Percentiles rank a stretch among this genome's conserved stretches.
Conservation (phyloP, 2,329 filamentous ascomycete genomes). For the Fusarium sp. region DNA sequence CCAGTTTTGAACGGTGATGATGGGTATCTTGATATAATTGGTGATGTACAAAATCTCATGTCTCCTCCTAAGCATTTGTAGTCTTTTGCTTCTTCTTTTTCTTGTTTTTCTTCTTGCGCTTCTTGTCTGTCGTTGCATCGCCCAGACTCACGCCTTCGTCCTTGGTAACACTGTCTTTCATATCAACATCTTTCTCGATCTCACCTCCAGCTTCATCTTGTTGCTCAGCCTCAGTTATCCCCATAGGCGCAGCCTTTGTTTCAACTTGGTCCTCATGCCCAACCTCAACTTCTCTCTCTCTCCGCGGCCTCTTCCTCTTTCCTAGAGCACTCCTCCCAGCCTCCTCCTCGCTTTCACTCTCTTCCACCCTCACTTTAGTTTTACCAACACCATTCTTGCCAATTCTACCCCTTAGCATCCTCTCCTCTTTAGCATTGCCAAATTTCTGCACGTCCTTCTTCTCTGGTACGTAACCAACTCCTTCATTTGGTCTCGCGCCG, state of each 20-base stretch:
- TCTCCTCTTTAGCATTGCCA: conserved; percentile 48
- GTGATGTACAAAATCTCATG: not conserved
- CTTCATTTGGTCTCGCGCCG: conserved; percentile 55
- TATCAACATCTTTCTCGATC: conserved; percentile 43
- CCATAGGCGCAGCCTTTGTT: not conserved
- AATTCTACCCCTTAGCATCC: conserved; percentile 53
- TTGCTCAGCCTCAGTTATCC: conserved; percentile 2
- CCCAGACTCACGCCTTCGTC: conserved; percentile 15
- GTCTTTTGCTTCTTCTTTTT: conserved; percentile 51
- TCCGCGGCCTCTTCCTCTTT: conserved; percentile 55
- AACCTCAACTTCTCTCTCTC: conserved; percentile 27
- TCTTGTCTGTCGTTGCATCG: conserved; percentile 30
- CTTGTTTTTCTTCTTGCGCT: conserved; percentile 48
- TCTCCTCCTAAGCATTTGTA: conserved; percentile 34
- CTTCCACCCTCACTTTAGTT: conserved; percentile 35
- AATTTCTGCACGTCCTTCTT: conserved; percentile 43
- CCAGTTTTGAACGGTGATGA: not conserved
- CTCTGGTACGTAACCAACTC: conserved; percentile 59
- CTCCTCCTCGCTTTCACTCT: conserved; percentile 57
- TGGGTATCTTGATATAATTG: conserved; percentile 31
- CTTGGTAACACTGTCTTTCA: conserved; percentile 40
- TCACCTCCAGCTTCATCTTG: conserved; percentile 8
- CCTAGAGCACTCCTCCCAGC: conserved; percentile 57
- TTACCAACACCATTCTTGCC: conserved; percentile 46
- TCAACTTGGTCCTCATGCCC: not conserved